Percentiles rank a stretch among this genome's conserved stretches.
Conservation (phyloP, 306 rosid genomes). For the Myrica gale region DNA sequence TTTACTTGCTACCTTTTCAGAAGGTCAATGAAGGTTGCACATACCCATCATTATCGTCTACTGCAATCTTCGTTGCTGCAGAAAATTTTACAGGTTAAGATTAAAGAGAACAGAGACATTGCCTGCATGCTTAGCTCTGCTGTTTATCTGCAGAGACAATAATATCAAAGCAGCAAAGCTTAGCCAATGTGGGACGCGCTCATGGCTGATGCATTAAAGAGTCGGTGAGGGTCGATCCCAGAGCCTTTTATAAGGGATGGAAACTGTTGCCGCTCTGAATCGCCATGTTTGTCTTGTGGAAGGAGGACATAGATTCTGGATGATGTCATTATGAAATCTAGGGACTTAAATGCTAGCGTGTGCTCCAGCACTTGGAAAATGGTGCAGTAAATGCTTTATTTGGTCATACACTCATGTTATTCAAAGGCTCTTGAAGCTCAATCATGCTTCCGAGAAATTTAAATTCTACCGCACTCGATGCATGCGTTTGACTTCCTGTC, state of each 20-base stretch:
- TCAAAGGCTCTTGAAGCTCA: constrained; percentile 40
- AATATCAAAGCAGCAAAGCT: background rate
- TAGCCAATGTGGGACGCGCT: background rate
- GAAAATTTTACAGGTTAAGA: constrained; percentile 25
- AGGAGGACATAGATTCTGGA: constrained; percentile 59
- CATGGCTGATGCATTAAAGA: constrained; percentile 2
- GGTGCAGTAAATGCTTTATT: constrained; percentile 57
- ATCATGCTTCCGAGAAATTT: constrained; percentile 41
- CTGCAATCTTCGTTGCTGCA: constrained; percentile 31
- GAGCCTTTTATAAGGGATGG: constrained; percentile 15
- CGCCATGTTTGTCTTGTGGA: constrained; percentile 41
- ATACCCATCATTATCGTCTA: constrained; percentile 39
- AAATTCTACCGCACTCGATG: constrained; percentile 48
- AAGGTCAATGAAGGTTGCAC: constrained; percentile 43
- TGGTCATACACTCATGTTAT: constrained; percentile 45
- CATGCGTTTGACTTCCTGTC: constrained; percentile 45
- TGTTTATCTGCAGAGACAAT: background rate
- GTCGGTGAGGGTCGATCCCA: background rate
- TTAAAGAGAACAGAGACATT: constrained; percentile 11
- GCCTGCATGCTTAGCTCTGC: constrained; percentile 20
- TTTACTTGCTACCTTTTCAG: constrained; percentile 18
- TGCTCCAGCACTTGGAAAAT: constrained; percentile 39
- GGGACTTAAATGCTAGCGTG: constrained; percentile 58
- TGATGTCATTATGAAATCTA: constrained; percentile 56
- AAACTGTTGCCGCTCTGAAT: constrained; percentile 23